Conservation (phyloP, 176 grass and related monocot genomes). For the Avena insularis region DNA sequence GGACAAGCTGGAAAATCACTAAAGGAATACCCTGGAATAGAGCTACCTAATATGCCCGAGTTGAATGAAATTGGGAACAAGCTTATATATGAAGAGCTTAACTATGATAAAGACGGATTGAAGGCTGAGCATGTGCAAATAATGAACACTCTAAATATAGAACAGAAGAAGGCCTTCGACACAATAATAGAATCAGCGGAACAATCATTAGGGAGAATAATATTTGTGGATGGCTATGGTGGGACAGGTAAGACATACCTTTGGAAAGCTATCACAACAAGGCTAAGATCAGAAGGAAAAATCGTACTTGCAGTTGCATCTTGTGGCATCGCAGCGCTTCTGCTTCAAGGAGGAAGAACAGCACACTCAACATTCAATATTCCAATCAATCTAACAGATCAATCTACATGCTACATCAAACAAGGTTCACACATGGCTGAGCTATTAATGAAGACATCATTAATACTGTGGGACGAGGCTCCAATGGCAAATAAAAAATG, state of each 20-base stretch:
- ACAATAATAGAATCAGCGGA: conserved; percentile 20
- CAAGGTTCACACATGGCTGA: background rate
- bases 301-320: conserved; percentile 27
- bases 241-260: conserved; percentile 35
- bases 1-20: background rate
- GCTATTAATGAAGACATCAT: background rate
- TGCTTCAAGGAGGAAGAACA: conserved; percentile 32
- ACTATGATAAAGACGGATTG: conserved; percentile 6
- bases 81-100: conserved; percentile 4
- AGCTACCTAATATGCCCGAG: background rate
- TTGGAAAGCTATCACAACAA: conserved; percentile 16
- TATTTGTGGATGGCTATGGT: background rate
- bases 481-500: conserved; percentile 32
- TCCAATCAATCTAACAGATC: background rate
- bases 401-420: conserved; percentile 24
- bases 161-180: conserved; percentile 10
- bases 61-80: background rate
- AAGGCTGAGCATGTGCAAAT: background rate
- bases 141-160: background rate
- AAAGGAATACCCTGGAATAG: conserved; percentile 12
- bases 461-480: conserved; percentile 18
- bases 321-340: conserved; percentile 3
- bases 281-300: background rate
- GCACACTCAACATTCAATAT: conserved; percentile 18
- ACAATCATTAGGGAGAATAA: conserved; percentile 3